Base-by-base conservation (phyloP, 371 early-diverging fungal species). In the Apophysomyces trapeziformis region DNA sequence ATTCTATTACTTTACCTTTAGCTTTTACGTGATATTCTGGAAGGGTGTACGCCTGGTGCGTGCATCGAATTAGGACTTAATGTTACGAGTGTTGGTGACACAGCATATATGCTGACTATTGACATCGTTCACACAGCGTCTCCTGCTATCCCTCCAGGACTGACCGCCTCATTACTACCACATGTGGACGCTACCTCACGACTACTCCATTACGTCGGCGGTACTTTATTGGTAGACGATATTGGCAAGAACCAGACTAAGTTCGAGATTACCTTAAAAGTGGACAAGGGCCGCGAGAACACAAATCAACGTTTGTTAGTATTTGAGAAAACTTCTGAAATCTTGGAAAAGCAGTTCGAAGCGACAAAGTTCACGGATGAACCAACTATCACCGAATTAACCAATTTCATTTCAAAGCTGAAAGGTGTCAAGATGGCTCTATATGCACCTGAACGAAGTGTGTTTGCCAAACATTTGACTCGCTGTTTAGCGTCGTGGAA, bases 401-500 rank as follows among this genome's bases (percentile, higher is more conserved):
- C 67, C 2, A 54, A 57, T 13, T 84, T 85, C 61, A 73, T 78
- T 13, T 63, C 72, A n/a, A 75, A 66, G 11, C 70, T 87, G 14
- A 63, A 77, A 35, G 84, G 81, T 11, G 60, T 84, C 38, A 77
- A 69, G 43, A 74, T 83, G 2, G 71, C 77, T 12, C 60, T 87
- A 12, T 70, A 83, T 65, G 83, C 85, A 7, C 75, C 73, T 35
- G 85, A 83, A 35, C 65, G 77, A 41, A 83, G 84, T 36, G 68
- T 76, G 0, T 86, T 87, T 60, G 83, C 85, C 21, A 76, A 80
- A 45, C 84, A 80, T 38, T 65, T 87, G 12, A 79, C 80, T 0
- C 78, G 78, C 13, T 86, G 80, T 58, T 71, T 87, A 39, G 78
- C 78, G 5, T 68, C 70, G 16, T 86, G 85, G 84, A 80, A 83